phyloP scores from a whole-genome alignment of 306 rosid genomes.

The Neltuma alba region DNA sequence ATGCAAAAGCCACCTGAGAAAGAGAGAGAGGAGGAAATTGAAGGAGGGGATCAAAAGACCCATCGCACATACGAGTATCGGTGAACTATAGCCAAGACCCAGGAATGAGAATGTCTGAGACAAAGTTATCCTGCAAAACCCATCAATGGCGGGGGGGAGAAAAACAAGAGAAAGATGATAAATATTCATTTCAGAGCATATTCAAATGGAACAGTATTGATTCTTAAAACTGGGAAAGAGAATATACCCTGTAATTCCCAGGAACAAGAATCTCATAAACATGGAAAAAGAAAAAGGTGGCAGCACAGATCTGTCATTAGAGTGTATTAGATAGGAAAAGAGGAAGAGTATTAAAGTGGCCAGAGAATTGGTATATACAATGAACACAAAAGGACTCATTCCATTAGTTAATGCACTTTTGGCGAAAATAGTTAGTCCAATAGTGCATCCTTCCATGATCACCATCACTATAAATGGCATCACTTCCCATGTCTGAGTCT shows the following conservation, averaged over 20 bases:
- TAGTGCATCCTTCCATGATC: conserved; percentile 69
- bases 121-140: conserved; percentile 61
- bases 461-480: conserved; percentile 64
- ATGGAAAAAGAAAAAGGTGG: conserved; percentile 57
- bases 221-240: not conserved
- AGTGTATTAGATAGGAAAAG: conserved; percentile 52
- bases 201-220: conserved; percentile 15
- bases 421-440: conserved; percentile 65
- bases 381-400: conserved; percentile 72
- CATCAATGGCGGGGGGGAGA: not conserved
- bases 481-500: conserved; percentile 37
- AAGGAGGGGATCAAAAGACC: conserved; percentile 68
- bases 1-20: conserved; percentile 53
- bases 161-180: not conserved
- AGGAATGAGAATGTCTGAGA: conserved; percentile 65
- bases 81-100: conserved; percentile 77
- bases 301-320: conserved; percentile 43
- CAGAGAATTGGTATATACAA: conserved; percentile 61
- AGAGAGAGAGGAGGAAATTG: conserved; percentile 59
- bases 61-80: conserved; percentile 77
- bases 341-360: conserved; percentile 61
- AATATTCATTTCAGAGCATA: not conserved
- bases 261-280: conserved; percentile 59
- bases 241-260: conserved; percentile 75
- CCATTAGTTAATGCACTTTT: conserved; percentile 69